Evolutionary conservation across 2,329 filamentous ascomycete species (phyloP).

Genomic region (Scedosporium boydii): DNA sequence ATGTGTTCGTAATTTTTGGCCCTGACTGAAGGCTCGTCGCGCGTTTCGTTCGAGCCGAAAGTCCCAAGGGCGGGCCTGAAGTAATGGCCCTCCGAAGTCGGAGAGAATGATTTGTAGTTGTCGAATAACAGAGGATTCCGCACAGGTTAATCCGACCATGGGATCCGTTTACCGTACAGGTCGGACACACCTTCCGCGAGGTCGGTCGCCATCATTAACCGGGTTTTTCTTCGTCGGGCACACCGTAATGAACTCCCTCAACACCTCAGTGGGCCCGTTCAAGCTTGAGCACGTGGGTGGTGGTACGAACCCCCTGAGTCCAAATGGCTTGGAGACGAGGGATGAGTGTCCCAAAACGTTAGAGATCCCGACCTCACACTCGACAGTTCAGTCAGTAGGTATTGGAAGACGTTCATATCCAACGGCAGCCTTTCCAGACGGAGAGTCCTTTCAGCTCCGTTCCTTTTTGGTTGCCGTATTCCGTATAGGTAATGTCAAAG

Average conservation of each 20-base stretch:
- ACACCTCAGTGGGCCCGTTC: background rate
- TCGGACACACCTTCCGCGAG: background rate
- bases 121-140: background rate
- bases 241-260: background rate
- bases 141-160: background rate
- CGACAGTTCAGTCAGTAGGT: background rate
- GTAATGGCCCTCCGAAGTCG: background rate
- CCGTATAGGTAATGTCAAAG: background rate
- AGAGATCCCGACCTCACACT: background rate
- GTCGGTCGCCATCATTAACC: background rate
- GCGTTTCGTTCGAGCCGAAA: background rate
- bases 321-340: slow-evolving; percentile 9
- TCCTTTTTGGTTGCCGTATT: background rate
- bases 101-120: background rate
- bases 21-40: background rate
- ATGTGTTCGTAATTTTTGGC: background rate
- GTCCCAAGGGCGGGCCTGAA: background rate
- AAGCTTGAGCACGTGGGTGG: background rate
- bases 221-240: background rate
- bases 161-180: background rate
- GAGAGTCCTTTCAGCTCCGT: background rate
- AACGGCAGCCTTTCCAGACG: background rate
- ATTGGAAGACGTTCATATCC: background rate
- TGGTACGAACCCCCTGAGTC: background rate
- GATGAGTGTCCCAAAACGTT: background rate